Evolutionary conservation across 2,329 filamentous ascomycete genomes (phyloP).

Genomic region (Pseudocercospora crystallina): DNA sequence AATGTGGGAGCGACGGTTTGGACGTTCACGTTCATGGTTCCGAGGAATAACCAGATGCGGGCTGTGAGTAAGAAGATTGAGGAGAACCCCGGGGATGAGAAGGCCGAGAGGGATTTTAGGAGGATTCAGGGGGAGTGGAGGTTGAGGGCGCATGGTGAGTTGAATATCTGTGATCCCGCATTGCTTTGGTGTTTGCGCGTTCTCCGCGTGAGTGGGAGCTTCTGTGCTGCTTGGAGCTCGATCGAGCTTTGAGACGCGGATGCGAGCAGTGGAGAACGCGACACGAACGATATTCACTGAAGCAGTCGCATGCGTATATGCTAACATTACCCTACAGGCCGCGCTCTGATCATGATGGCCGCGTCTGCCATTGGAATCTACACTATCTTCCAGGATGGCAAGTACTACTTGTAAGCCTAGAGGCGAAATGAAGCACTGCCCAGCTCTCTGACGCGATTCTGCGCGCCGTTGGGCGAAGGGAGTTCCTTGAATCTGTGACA

Average conservation of each 20-base stretch:
- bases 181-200: too few species aligned
- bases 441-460: too few species aligned
- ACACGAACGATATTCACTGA: too few species aligned
- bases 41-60: slow-evolving; percentile 33
- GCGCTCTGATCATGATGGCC: slow-evolving; percentile 28
- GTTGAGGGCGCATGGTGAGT: slow-evolving; percentile 30
- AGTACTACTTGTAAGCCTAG: not conserved
- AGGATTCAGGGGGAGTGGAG: slow-evolving; percentile 30
- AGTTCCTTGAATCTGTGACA: too few species aligned
- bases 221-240: too few species aligned
- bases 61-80: slow-evolving; percentile 25
- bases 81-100: slow-evolving; percentile 24
- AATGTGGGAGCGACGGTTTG: slow-evolving; percentile 32
- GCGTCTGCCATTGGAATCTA: slow-evolving; percentile 14
- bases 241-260: too few species aligned
- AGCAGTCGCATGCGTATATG: not conserved
- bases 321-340: slow-evolving; percentile 17
- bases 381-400: slow-evolving; percentile 15
- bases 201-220: too few species aligned
- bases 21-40: slow-evolving; percentile 33
- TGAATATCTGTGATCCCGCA: not conserved
- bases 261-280: not conserved
- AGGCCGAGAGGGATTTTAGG: slow-evolving; percentile 32
- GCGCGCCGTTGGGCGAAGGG: too few species aligned
- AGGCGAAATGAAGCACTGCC: too few species aligned